Evolutionary conservation across 768 basidiomycete species (phyloP).

Genomic region (Chlorophyllum brunneum): DNA sequence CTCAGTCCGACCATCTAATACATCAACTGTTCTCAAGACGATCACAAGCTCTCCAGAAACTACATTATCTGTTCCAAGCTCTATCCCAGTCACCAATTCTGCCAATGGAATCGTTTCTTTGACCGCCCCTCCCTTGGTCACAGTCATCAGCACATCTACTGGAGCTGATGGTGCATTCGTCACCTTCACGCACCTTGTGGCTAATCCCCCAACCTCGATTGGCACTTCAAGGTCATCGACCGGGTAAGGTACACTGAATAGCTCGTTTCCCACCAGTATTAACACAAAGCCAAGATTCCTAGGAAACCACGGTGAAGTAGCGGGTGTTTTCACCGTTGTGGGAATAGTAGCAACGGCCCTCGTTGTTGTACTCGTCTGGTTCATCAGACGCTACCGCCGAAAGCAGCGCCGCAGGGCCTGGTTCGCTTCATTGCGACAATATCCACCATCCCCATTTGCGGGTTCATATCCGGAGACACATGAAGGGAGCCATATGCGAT

Average conservation of each 20-base stretch:
- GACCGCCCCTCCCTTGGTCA: slow-evolving; percentile 43
- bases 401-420: slow-evolving; percentile 31
- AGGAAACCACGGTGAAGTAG: slow-evolving; percentile 62
- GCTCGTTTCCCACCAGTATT: neutral
- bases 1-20: neutral
- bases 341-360: slow-evolving; percentile 52
- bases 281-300: slow-evolving; percentile 46
- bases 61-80: slow-evolving; percentile 40
- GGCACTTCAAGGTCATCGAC: neutral
- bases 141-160: slow-evolving; percentile 42
- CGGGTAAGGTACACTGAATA: neutral
- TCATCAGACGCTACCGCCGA: slow-evolving; percentile 39
- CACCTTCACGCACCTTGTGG: slow-evolving; percentile 50
- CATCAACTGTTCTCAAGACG: slow-evolving; percentile 20
- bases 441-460: slow-evolving; percentile 22
- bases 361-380: slow-evolving; percentile 39
- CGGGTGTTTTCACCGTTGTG: slow-evolving; percentile 69
- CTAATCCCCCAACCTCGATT: slow-evolving; percentile 38
- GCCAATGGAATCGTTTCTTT: slow-evolving; percentile 33
- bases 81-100: slow-evolving; percentile 35
- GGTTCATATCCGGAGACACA: slow-evolving; percentile 1
- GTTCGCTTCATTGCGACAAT: slow-evolving; percentile 32
- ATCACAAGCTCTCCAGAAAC: slow-evolving; percentile 36
- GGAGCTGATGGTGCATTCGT: slow-evolving; percentile 38
- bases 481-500: slow-evolving; percentile 15